These are phyloP conservation scores for Astragalus glycyphyllos DNA, from an alignment of 306 rosid species.

Conservation along the genomic window DNA sequence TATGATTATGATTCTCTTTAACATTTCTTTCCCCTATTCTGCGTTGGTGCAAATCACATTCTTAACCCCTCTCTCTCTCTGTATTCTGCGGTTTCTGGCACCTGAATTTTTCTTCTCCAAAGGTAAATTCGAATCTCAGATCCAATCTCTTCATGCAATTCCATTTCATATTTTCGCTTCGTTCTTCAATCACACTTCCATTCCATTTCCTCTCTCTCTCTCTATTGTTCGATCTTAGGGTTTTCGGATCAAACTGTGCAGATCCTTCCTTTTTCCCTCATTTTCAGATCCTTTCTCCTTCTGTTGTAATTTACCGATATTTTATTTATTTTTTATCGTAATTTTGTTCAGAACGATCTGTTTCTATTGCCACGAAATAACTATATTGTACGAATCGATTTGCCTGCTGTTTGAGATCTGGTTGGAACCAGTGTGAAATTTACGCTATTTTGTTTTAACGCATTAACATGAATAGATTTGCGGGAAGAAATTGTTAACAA, in stretches of 20 bases:
- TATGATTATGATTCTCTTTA: constrained; percentile 34
- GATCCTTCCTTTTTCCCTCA: constrained; percentile 48
- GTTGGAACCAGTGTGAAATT: constrained; percentile 34
- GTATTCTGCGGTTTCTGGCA: constrained; percentile 10
- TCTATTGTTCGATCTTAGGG: constrained; percentile 38
- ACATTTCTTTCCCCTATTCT: constrained; percentile 32
- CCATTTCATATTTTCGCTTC: neutral
- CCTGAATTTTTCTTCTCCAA: constrained; percentile 45
- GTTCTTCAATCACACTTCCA: neutral
- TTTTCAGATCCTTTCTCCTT: constrained; percentile 43
- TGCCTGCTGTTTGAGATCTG: constrained; percentile 52
- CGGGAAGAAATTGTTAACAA: neutral
- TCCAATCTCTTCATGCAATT: constrained; percentile 17
- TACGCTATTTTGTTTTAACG: neutral
- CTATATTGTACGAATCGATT: constrained; percentile 21
- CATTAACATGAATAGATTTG: neutral
- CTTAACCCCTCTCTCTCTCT: neutral
- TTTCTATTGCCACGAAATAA: constrained; percentile 29
- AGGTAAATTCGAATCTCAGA: constrained; percentile 59
- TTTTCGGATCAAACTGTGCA: constrained; percentile 31
- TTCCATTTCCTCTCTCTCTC: no score
- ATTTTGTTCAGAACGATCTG: constrained; percentile 23
- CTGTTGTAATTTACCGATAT: neutral
- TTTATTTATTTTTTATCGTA: neutral
- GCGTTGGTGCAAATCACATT: constrained; percentile 61